A percentile compares a stretch with the other conserved stretches of the same genome.
phyloP scores from a whole-genome alignment of 1,284 basidiomycete species.

The Rhodotorula sp. region DNA sequence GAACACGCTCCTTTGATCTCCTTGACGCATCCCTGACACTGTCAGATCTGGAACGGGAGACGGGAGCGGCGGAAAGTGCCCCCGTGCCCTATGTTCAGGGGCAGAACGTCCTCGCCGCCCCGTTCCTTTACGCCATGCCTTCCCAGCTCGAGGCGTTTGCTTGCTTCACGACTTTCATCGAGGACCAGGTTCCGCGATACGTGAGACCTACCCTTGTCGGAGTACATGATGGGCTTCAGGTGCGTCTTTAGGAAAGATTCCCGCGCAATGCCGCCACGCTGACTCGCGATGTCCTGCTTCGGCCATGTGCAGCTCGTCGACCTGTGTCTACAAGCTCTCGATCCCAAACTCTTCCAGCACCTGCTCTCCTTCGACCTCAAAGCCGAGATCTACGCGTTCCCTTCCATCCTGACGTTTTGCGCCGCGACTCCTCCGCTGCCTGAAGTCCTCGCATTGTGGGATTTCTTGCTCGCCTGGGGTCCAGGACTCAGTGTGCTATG shows the following conservation, averaged over 20 bases:
- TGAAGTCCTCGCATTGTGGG: constrained; percentile 92
- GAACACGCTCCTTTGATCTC: neutral
- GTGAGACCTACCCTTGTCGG: constrained; percentile 93
- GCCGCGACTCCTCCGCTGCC: constrained; percentile 94
- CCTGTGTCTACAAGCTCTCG: constrained; percentile 83
- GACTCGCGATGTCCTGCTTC: too few species aligned
- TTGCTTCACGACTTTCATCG: constrained; percentile 92
- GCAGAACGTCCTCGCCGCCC: constrained; percentile 90
- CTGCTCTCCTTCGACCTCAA: constrained; percentile 87
- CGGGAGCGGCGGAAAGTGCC: neutral
- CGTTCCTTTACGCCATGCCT: constrained; percentile 93
- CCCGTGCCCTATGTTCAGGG: constrained; percentile 34
- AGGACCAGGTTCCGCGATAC: constrained; percentile 86
- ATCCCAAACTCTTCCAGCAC: constrained; percentile 77
- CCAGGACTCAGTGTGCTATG: constrained; percentile 94
- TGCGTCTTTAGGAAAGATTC: constrained; percentile 50
- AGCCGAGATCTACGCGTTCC: constrained; percentile 97
- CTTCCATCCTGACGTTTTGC: constrained; percentile 90
- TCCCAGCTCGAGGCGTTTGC: constrained; percentile 95
- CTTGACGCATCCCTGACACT: neutral
- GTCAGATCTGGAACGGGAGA: neutral
- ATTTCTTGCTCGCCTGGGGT: constrained; percentile 93
- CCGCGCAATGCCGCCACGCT: neutral
- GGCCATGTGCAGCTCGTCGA: constrained; percentile 70
- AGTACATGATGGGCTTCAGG: constrained; percentile 89